These are phyloP conservation scores for Aspergillus hancockii DNA, from an alignment of 495 filamentous ascomycete species.

Conservation along the genomic window DNA sequence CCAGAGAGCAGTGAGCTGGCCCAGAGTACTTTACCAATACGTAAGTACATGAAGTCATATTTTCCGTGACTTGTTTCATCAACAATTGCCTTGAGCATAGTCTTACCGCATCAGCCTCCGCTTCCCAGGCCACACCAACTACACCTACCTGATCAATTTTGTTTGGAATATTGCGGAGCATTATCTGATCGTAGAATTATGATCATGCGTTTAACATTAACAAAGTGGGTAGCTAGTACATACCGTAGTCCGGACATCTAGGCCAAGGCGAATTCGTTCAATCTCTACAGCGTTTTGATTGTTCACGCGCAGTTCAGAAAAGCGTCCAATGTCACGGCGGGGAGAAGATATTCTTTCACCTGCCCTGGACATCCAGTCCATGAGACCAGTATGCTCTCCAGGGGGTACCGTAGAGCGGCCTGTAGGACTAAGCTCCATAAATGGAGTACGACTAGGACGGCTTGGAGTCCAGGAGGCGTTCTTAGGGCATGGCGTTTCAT, in stretches of 20 bases:
- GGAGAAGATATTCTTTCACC: slow-evolving; percentile 26
- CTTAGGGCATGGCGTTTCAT: slow-evolving; percentile 15
- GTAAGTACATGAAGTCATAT: slow-evolving; percentile 94
- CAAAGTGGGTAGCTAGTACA: slow-evolving; percentile 25
- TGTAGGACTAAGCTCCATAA: slow-evolving; percentile 39
- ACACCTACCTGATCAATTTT: slow-evolving; percentile 69
- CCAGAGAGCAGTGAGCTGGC: not conserved
- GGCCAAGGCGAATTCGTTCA: slow-evolving; percentile 62
- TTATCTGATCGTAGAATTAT: slow-evolving; percentile 60
- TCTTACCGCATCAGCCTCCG: slow-evolving; percentile 28
- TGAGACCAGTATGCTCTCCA: slow-evolving; percentile 32
- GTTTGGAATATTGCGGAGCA: slow-evolving; percentile 96
- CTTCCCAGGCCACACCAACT: not conserved
- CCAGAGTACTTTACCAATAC: slow-evolving; percentile 82
- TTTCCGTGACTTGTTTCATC: slow-evolving; percentile 76
- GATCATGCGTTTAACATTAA: slow-evolving; percentile 9
- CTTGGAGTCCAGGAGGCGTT: slow-evolving; percentile 16
- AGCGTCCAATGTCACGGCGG: slow-evolving; percentile 24
- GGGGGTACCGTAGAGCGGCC: slow-evolving; percentile 39
- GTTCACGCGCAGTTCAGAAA: slow-evolving; percentile 27
- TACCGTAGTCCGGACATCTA: slow-evolving; percentile 75
- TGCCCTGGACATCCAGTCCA: slow-evolving; percentile 33
- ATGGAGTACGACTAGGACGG: slow-evolving; percentile 23
- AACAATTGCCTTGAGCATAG: slow-evolving; percentile 73
- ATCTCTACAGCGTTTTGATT: slow-evolving; percentile 70